These are phyloP conservation scores for Euclidium syriacum DNA, from an alignment of 345 rosid species.

Conservation along the genomic window DNA sequence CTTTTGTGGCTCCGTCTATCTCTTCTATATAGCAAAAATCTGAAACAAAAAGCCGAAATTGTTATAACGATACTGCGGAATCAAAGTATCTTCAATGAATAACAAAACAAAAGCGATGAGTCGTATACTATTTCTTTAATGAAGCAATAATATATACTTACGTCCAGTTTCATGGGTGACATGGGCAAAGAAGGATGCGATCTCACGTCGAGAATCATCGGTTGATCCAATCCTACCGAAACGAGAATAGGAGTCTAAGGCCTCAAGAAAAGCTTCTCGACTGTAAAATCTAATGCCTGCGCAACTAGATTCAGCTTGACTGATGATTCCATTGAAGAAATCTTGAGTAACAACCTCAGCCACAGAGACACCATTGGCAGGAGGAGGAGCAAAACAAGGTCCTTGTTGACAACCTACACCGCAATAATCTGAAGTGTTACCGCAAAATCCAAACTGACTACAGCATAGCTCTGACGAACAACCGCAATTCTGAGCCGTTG, in stretches of 20 bases:
- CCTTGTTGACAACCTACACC: conserved; percentile 54
- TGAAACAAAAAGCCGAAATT: no score
- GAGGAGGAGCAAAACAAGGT: conserved; percentile 45
- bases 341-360: conserved; percentile 35
- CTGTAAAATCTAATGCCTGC: conserved; percentile 59
- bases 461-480: conserved; percentile 42
- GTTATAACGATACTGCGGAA: no score
- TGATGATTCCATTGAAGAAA: conserved; percentile 53
- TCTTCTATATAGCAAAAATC: conserved; percentile 61
- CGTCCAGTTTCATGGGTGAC: conserved; percentile 83
- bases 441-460: conserved; percentile 40
- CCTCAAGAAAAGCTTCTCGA: conserved; percentile 49
- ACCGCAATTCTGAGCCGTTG: conserved; percentile 36
- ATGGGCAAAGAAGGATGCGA: conserved; percentile 81
- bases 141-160: conserved; percentile 28
- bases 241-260: conserved; percentile 37
- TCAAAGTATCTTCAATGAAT: no score
- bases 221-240: conserved; percentile 50
- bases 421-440: conserved; percentile 36
- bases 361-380: conserved; percentile 36
- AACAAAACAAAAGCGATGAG: no score
- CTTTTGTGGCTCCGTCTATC: conserved; percentile 36
- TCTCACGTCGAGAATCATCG: conserved; percentile 59
- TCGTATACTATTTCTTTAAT: no score
- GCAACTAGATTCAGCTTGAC: conserved; percentile 43